Percentiles rank a stretch among this genome's conserved stretches.
Conservation (phyloP, 441 rosid species). For the Gossypium laxum region DNA sequence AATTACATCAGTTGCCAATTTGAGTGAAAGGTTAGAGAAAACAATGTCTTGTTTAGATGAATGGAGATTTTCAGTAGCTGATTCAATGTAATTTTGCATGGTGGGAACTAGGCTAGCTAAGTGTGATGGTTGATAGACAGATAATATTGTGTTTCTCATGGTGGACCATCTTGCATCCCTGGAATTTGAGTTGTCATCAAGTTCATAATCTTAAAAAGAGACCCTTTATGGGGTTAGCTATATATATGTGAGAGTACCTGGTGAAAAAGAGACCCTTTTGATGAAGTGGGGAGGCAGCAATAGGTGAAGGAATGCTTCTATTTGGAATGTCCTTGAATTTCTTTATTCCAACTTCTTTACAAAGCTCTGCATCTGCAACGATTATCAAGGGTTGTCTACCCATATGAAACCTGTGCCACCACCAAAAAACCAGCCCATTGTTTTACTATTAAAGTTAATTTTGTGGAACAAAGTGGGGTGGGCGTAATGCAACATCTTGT, state of each 20-base stretch:
- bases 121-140: conserved; percentile 90
- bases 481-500: not conserved
- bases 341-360: conserved; percentile 80
- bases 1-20: conserved; percentile 71
- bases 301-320: conserved; percentile 94
- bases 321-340: conserved; percentile 76
- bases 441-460: not conserved
- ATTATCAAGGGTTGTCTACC: conserved; percentile 86
- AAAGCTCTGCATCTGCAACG: conserved; percentile 73
- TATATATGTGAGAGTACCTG: conserved; percentile 28
- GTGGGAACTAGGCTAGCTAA: conserved; percentile 67
- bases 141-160: conserved; percentile 76
- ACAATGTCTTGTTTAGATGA: conserved; percentile 34
- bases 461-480: not conserved
- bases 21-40: conserved; percentile 69
- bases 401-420: conserved; percentile 73
- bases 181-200: conserved; percentile 9
- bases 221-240: not conserved
- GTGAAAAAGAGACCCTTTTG: conserved; percentile 94
- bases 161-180: conserved; percentile 83
- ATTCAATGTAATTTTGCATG: conserved; percentile 57
- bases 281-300: conserved; percentile 85
- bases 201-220: not conserved
- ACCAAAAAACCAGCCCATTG: not conserved
- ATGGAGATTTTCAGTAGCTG: conserved; percentile 47